These are phyloP conservation scores for Dioscorea cayenensis DNA, from an alignment of 116 monocot genomes.

Conservation along the genomic window DNA sequence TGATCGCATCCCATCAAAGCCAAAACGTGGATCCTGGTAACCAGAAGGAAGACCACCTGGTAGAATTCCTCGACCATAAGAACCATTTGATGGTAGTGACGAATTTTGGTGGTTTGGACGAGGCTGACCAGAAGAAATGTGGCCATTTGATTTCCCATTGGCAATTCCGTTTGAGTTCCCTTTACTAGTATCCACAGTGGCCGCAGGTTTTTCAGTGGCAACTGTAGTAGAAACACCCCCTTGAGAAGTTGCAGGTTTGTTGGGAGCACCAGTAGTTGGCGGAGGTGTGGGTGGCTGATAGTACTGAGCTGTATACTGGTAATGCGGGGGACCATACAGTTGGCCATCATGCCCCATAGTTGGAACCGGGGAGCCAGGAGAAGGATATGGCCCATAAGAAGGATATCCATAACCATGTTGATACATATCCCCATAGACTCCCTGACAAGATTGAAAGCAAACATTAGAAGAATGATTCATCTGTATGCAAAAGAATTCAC, in stretches of 20 bases:
- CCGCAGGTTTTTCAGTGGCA: conserved; percentile 32
- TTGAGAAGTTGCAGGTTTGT: conserved; percentile 21
- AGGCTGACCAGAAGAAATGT: conserved; percentile 8
- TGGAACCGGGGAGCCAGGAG: conserved; percentile 57
- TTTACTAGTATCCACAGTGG: conserved; percentile 36
- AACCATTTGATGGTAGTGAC: conserved; percentile 24
- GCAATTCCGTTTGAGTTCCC: conserved; percentile 29
- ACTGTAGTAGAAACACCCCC: conserved; percentile 28
- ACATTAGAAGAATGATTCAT: background rate
- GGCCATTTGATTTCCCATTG: conserved; percentile 26
- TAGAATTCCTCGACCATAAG: conserved; percentile 25
- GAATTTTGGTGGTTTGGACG: conserved; percentile 40
- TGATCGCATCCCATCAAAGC: conserved; percentile 52
- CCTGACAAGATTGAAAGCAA: conserved; percentile 25
- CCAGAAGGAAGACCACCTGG: conserved; percentile 34
- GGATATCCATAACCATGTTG: conserved; percentile 72
- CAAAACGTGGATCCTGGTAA: conserved; percentile 42
- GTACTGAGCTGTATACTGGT: conserved; percentile 55
- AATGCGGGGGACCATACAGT: conserved; percentile 63
- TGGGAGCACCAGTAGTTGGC: conserved; percentile 22
- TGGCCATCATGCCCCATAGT: conserved; percentile 63
- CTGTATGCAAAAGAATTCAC: background rate
- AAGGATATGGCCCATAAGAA: conserved; percentile 62
- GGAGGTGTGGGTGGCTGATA: conserved; percentile 38
- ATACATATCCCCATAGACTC: conserved; percentile 72